These are phyloP conservation scores for Hirsutella thompsonii DNA, from an alignment of 2,329 filamentous ascomycete species.

Conservation along the genomic window DNA sequence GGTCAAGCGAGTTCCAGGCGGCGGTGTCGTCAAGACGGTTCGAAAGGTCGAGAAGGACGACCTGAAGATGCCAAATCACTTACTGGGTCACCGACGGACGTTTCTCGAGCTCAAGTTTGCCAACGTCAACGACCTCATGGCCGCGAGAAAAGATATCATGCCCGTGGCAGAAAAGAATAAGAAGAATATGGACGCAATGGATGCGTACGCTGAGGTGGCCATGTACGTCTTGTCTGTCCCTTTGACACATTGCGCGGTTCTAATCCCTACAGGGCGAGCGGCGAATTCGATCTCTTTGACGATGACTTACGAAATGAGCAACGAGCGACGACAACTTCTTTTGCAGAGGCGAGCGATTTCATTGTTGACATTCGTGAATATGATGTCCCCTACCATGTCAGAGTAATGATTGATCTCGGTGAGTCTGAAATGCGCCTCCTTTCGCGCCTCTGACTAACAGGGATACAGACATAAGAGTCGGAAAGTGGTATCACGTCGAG, in stretches of 20 bases:
- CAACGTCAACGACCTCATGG: conserved; percentile 76
- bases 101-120: conserved; percentile 80
- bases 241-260: not conserved
- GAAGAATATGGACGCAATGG: conserved; percentile 92
- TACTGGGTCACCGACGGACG: conserved; percentile 78
- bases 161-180: conserved; percentile 94
- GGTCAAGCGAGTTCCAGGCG: conserved; percentile 64
- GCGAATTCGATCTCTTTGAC: conserved; percentile 91
- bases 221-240: conserved; percentile 41
- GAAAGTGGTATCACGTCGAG: conserved; percentile 94
- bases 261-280: conserved; percentile 45
- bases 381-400: conserved; percentile 97
- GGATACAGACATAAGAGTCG: conserved; percentile 81
- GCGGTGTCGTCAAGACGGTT: conserved; percentile 69
- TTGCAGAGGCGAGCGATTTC: conserved; percentile 87
- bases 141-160: conserved; percentile 72
- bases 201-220: conserved; percentile 94
- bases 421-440: conserved; percentile 5
- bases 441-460: not conserved
- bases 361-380: conserved; percentile 98
- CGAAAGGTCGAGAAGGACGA: conserved; percentile 83
- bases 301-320: conserved; percentile 74
- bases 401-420: conserved; percentile 94
- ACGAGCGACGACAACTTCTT: conserved; percentile 59
- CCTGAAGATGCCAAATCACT: conserved; percentile 85